These are phyloP conservation scores for Phytophthora chlamydospora DNA, from an alignment of 352 stramenopile species.

Conservation along the genomic window DNA sequence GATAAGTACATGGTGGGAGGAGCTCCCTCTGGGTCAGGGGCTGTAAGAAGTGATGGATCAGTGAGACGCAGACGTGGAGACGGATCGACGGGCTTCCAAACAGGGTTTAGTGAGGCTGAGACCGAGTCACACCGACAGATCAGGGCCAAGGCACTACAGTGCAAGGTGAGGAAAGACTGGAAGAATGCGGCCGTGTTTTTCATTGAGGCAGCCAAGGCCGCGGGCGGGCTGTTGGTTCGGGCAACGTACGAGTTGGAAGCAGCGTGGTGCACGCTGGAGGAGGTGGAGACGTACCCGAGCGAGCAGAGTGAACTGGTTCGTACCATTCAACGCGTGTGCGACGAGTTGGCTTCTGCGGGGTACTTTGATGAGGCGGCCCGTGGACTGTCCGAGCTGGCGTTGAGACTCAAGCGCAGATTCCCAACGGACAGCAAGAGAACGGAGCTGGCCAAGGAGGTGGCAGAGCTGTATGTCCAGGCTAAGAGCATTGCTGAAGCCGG, in stretches of 20 bases:
- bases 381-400: slow-evolving; percentile 59
- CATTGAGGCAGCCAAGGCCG: slow-evolving; percentile 49
- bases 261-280: slow-evolving; percentile 70
- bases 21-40: slow-evolving; percentile 2
- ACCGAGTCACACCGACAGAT: slow-evolving; percentile 56
- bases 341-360: slow-evolving; percentile 57
- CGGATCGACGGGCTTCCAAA: slow-evolving; percentile 10
- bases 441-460: slow-evolving; percentile 43
- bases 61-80: slow-evolving; percentile 21
- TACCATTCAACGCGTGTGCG: slow-evolving; percentile 57
- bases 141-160: slow-evolving; percentile 65
- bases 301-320: slow-evolving; percentile 44
- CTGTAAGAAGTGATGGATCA: slow-evolving; percentile 6
- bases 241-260: slow-evolving; percentile 69
- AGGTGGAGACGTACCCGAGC: slow-evolving; percentile 45
- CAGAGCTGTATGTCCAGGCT: slow-evolving; percentile 57
- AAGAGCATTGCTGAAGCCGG: slow-evolving; percentile 63
- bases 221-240: slow-evolving; percentile 43
- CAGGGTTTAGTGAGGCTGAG: slow-evolving; percentile 14
- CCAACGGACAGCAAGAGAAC: slow-evolving; percentile 49
- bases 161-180: slow-evolving; percentile 78
- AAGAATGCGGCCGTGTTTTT: slow-evolving; percentile 59
- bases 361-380: slow-evolving; percentile 78
- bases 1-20: slow-evolving; percentile 48
- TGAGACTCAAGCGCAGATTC: slow-evolving; percentile 70